phyloP scores from a whole-genome alignment of 1,284 basidiomycete genomes.

The Cryptococcus sp. region DNA sequence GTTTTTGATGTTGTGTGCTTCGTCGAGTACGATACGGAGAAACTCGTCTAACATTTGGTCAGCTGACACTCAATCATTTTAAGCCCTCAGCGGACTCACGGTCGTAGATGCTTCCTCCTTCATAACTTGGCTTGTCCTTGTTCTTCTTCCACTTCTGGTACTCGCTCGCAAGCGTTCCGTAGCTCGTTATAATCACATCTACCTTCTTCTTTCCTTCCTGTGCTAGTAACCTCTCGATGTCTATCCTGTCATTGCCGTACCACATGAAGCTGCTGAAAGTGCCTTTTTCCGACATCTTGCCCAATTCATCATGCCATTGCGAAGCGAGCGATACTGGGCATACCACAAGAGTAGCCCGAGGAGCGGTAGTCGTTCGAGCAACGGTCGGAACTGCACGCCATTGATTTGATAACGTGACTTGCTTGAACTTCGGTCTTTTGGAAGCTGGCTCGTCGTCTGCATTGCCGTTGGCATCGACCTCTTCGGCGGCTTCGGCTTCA shows the following conservation, averaged over 20 bases:
- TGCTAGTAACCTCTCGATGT: conserved; percentile 67
- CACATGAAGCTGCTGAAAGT: conserved; percentile 68
- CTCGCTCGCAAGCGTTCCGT: conserved; percentile 82
- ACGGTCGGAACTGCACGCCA: conserved; percentile 44
- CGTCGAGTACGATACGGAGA: conserved; percentile 60
- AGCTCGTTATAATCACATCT: conserved; percentile 85
- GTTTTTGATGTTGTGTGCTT: conserved; percentile 95
- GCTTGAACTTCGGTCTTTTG: conserved; percentile 50
- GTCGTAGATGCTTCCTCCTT: conserved; percentile 62
- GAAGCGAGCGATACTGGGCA: conserved; percentile 86
- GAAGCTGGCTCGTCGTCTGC: conserved; percentile 26
- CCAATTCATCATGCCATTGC: conserved; percentile 89
- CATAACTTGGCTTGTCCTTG: conserved; percentile 58
- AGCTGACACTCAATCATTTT: conserved; percentile 33
- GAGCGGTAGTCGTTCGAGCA: conserved; percentile 29
- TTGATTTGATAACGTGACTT: conserved; percentile 51
- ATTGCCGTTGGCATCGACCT: conserved; percentile 18
- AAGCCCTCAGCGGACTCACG: conserved; percentile 57
- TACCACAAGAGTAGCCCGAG: conserved; percentile 79
- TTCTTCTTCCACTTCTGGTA: conserved; percentile 63
- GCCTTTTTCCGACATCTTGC: conserved; percentile 64
- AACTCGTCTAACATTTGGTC: conserved; percentile 39
- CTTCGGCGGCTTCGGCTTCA: conserved; percentile 53
- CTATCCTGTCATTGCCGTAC: conserved; percentile 80
- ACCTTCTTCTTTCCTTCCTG: conserved; percentile 58